These are phyloP conservation scores for Trichophyton benhamiae DNA, from an alignment of 2,329 filamentous ascomycete species.

Conservation along the genomic window DNA sequence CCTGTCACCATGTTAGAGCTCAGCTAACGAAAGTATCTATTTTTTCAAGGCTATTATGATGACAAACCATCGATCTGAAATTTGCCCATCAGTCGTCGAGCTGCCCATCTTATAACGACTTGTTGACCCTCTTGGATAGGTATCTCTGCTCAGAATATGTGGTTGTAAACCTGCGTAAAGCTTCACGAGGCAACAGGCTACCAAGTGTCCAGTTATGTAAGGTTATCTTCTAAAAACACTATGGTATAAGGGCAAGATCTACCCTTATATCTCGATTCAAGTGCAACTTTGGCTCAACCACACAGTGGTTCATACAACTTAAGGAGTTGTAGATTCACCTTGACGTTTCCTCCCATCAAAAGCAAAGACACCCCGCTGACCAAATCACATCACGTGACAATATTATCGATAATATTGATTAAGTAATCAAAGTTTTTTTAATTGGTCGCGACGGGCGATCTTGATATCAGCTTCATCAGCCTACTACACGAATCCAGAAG, in stretches of 20 bases:
- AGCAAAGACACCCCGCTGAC: neutral
- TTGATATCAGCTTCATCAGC: neutral
- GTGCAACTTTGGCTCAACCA: neutral
- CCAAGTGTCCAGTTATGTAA: neutral
- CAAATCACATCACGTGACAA: neutral
- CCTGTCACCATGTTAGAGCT: constrained; percentile 38
- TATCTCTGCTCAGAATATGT: neutral
- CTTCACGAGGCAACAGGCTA: neutral
- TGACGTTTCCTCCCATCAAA: neutral
- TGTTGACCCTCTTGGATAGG: no score
- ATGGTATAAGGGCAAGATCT: neutral
- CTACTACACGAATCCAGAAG: neutral
- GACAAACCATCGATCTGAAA: constrained; percentile 19
- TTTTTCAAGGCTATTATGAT: constrained; percentile 10
- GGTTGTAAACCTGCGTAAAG: neutral
- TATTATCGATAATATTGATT: neutral
- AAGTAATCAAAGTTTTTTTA: neutral
- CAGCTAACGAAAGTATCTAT: constrained; percentile 12
- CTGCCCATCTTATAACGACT: neutral
- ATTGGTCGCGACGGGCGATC: neutral
- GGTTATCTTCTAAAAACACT: neutral
- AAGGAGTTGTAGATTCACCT: neutral
- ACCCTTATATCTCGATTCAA: neutral
- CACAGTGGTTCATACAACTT: neutral
- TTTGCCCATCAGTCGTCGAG: neutral